Base-by-base conservation (phyloP, 805 yeast species). In the Lipomyces starkeyi region DNA sequence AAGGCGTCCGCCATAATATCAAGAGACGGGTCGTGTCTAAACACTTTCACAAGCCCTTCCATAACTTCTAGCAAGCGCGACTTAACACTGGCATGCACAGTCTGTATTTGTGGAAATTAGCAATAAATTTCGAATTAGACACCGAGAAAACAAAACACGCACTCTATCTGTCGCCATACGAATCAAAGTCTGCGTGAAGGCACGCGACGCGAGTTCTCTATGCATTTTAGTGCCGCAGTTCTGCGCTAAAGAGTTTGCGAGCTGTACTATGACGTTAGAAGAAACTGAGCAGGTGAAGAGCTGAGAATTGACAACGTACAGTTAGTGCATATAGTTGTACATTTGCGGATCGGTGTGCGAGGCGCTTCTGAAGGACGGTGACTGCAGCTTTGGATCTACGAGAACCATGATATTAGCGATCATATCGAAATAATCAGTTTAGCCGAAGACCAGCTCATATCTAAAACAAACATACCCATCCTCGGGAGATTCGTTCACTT, bases 211-310 rank as follows among this genome's bases (percentile, higher is more conserved):
- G 49, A 90, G 84, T 71, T 86, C 87, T 58, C 83, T 87, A 72
- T 85, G 86, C 80, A 87, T 83, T 75, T 87, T 83, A 13, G 91
- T 86, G 2, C 93, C 93, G 77, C 94, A 89, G 76, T 90, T 90
- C 75, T 89, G 92, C 1, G 92, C 91, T 35, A 90, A 74, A 5
- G 92, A 85, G 35, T 84, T 83, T 25, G 88, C 74, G 57, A 81
- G 75, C 76, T 73, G 53, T n/a, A 34, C 11, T 29, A 53, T 54
- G 60, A 54, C 25, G 83, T 79, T 64, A 90, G 75, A 0, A 89
- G 78, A 75, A 54, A 4, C 9, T 17, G 5, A 9, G 17, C 22
- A 29, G 1, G 25, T 1, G 47, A 11, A 63, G 35, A 25, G 25
- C 20, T 13, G 32, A 25, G n/a, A 20, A 49, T 13, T 27, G 27